Evolutionary conservation across 495 filamentous ascomycete species (phyloP).

Genomic region (Jackrogersella multiformis): DNA sequence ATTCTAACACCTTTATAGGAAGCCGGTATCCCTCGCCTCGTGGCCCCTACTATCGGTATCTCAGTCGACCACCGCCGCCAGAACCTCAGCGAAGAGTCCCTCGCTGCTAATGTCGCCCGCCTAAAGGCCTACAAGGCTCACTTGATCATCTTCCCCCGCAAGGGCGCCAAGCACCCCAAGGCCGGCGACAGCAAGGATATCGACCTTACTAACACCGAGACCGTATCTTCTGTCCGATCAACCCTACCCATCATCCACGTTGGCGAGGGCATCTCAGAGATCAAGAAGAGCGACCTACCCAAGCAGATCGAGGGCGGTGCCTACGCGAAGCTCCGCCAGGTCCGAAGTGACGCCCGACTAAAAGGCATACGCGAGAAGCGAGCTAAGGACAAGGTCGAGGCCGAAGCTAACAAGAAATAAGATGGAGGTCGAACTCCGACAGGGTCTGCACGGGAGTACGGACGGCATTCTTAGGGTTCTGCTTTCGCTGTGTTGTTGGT

Average conservation of each 20-base stretch:
- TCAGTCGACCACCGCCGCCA: slow-evolving; percentile 93
- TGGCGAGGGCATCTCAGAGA: slow-evolving; percentile 72
- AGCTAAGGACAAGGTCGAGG: slow-evolving; percentile 90
- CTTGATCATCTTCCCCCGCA: slow-evolving; percentile 97
- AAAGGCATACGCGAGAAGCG: slow-evolving; percentile 91
- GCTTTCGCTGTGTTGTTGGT: slow-evolving; percentile 53
- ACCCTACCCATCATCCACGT: slow-evolving; percentile 77
- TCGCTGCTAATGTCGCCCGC: slow-evolving; percentile 91
- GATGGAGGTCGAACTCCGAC: slow-evolving; percentile 48
- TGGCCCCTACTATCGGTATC: slow-evolving; percentile 96
- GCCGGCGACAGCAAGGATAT: slow-evolving; percentile 86
- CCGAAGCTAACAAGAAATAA: slow-evolving; percentile 90
- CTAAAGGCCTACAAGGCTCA: slow-evolving; percentile 94
- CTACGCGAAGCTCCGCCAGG: slow-evolving; percentile 84
- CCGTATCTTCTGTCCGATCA: slow-evolving; percentile 64
- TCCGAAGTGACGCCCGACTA: slow-evolving; percentile 83
- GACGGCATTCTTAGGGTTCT: slow-evolving; percentile 55
- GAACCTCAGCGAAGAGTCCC: slow-evolving; percentile 94
- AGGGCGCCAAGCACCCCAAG: slow-evolving; percentile 84
- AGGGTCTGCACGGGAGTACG: slow-evolving; percentile 48
- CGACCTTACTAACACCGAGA: slow-evolving; percentile 81
- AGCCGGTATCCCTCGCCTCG: slow-evolving; percentile 92
- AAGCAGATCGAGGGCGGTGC: slow-evolving; percentile 79
- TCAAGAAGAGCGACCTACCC: slow-evolving; percentile 82
- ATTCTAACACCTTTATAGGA: slow-evolving; percentile 66